phyloP scores from a whole-genome alignment of 2,329 filamentous ascomycete genomes.

The Fusarium torulosum region DNA sequence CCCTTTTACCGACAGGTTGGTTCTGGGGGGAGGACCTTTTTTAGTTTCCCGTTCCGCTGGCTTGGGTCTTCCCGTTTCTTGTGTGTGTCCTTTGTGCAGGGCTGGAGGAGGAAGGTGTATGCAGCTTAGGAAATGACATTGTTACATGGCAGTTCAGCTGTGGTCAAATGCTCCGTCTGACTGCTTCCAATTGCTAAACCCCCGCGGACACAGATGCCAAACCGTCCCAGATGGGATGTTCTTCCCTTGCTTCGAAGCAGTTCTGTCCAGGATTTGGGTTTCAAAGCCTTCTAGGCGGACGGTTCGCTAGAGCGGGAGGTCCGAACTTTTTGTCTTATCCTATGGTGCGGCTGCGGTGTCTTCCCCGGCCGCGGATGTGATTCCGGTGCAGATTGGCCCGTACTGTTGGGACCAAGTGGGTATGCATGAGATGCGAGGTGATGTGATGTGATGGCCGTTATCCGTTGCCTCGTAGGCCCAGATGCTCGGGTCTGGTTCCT shows the following conservation, averaged over 20 bases:
- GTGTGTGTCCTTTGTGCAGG: neutral
- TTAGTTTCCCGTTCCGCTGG: conserved; percentile 6
- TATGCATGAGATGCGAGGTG: neutral
- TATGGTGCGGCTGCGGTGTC: neutral
- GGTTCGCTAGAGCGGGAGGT: conserved; percentile 2
- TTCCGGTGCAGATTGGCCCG: conserved; percentile 24
- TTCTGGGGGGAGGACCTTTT: neutral
- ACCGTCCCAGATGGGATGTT: conserved; percentile 9
- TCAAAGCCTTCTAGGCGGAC: conserved; percentile 11
- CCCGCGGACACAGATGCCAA: conserved; percentile 4
- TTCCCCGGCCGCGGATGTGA: conserved; percentile 27
- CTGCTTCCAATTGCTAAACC: conserved; percentile 1
- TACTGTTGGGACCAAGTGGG: conserved; percentile 17
- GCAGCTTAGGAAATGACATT: neutral
- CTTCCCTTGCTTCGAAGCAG: neutral
- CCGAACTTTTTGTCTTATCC: neutral
- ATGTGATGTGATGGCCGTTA: conserved; percentile 5
- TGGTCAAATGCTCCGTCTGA: conserved; percentile 21
- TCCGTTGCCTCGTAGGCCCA: conserved; percentile 24
- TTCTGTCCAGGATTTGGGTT: conserved; percentile 1
- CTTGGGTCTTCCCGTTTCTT: neutral
- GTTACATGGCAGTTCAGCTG: conserved; percentile 3
- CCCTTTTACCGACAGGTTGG: conserved; percentile 36
- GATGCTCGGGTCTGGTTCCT: conserved; percentile 30
- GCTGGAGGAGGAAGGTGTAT: conserved; percentile 19